Percentiles rank a stretch among this genome's conserved stretches.
Evolutionary conservation across 176 grass and related monocot genomes (phyloP).

Genomic region (Chloris gayana): DNA sequence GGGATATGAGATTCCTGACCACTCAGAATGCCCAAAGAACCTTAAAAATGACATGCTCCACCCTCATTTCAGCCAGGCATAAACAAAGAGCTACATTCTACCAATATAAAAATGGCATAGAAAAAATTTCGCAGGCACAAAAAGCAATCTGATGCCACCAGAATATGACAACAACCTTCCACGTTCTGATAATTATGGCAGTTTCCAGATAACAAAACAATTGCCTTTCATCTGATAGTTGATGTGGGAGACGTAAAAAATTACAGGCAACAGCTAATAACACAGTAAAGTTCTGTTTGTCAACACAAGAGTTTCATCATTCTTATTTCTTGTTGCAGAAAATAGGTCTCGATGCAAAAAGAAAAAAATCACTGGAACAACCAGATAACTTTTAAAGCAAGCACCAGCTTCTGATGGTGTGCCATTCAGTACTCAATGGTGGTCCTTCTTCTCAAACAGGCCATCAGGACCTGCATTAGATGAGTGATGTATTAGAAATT

Average conservation of each 20-base stretch:
- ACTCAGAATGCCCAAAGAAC: not conserved
- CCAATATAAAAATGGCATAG: not conserved
- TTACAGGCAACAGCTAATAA: conserved; percentile 4
- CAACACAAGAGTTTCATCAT: conserved; percentile 39
- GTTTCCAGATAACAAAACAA: not conserved
- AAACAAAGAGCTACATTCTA: not conserved
- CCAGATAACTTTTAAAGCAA: conserved; percentile 33
- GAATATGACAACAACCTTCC: not conserved
- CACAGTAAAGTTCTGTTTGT: conserved; percentile 37
- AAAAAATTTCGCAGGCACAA: not conserved
- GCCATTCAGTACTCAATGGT: conserved; percentile 51
- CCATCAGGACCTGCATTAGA: conserved; percentile 72
- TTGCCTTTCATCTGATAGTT: not conserved
- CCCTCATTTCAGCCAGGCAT: not conserved
- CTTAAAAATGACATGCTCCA: not conserved
- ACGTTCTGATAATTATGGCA: not conserved
- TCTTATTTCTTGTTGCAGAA: conserved; percentile 60
- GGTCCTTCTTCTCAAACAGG: conserved; percentile 72
- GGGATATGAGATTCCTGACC: not conserved
- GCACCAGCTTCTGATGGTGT: conserved; percentile 11
- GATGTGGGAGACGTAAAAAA: not conserved
- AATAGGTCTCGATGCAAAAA: conserved; percentile 32
- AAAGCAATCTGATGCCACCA: not conserved
- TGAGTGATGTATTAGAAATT: conserved; percentile 19
- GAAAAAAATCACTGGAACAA: conserved; percentile 46